phyloP scores from a whole-genome alignment of 345 rosid species.

The Cochlearia excelsa region DNA sequence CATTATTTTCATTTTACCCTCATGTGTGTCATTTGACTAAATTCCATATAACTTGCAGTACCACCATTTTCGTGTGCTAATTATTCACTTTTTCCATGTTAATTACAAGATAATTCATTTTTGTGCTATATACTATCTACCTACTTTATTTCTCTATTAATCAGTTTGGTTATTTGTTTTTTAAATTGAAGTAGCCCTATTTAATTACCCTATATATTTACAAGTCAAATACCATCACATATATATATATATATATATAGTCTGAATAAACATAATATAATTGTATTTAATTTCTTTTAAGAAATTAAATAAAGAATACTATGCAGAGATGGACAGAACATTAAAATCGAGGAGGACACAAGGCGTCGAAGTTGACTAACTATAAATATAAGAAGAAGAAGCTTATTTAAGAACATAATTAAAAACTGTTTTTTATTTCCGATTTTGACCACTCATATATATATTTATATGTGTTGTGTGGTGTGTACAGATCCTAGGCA shows the following conservation, averaged over 20 bases:
- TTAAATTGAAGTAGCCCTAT: too few species aligned
- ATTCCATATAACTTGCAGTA: slow-evolving; percentile 13
- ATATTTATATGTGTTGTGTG: not conserved
- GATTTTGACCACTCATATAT: slow-evolving; percentile 36
- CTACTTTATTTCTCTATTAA: too few species aligned
- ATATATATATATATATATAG: too few species aligned
- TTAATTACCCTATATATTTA: too few species aligned
- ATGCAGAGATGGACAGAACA: not conserved
- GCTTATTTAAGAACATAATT: slow-evolving; percentile 10
- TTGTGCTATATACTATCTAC: too few species aligned
- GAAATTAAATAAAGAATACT: too few species aligned
- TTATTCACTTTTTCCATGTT: not conserved
- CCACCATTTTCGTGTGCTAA: slow-evolving; percentile 1
- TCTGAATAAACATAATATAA: too few species aligned
- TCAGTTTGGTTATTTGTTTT: too few species aligned
- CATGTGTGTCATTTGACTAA: slow-evolving; percentile 19
- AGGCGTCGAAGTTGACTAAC: not conserved
- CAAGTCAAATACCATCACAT: too few species aligned
- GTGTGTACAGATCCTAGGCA: slow-evolving; percentile 25
- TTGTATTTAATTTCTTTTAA: too few species aligned
- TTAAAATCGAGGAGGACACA: too few species aligned
- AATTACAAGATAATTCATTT: not conserved
- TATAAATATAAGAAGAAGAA: not conserved
- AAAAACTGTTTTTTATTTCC: slow-evolving; percentile 7
- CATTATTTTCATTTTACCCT: slow-evolving; percentile 9